Evolutionary conservation across 164 flowering plant genomes (phyloP).

Genomic region (Brasenia schreberi): DNA sequence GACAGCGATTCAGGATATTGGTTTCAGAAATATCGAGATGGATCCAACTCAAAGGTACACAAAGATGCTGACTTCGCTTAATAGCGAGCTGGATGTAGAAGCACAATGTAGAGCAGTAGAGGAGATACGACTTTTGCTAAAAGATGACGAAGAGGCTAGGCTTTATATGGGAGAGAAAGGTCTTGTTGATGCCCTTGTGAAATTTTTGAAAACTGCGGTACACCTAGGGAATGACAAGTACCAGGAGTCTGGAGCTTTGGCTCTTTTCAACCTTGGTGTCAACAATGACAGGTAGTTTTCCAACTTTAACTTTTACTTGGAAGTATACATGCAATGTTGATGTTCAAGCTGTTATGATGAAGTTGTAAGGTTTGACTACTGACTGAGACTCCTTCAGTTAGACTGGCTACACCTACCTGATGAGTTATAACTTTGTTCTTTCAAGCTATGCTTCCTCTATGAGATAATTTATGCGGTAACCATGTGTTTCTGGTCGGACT

Average conservation of each 20-base stretch:
- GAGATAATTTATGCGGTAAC: too few relatives aligned
- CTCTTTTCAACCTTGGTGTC: slow-evolving; percentile 95
- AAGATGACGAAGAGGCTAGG: slow-evolving; percentile 92
- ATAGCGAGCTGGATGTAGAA: slow-evolving; percentile 29
- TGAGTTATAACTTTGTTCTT: too few relatives aligned
- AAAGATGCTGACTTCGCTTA: slow-evolving; percentile 34
- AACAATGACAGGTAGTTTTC: slow-evolving; percentile 73
- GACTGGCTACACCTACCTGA: too few relatives aligned
- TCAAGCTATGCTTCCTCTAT: too few relatives aligned
- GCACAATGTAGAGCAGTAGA: slow-evolving; percentile 58
- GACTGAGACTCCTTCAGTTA: too few relatives aligned
- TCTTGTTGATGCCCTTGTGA: slow-evolving; percentile 67
- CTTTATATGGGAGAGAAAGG: slow-evolving; percentile 86
- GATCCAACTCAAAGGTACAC: slow-evolving; percentile 35
- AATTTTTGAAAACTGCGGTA: slow-evolving; percentile 48
- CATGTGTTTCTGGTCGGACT: too few relatives aligned
- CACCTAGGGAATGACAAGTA: slow-evolving; percentile 35
- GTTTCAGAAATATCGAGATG: slow-evolving; percentile 7
- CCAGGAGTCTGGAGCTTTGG: slow-evolving; percentile 87
- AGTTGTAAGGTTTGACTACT: too few relatives aligned
- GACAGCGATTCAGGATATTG: background rate
- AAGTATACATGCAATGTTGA: too few relatives aligned
- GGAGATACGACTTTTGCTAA: slow-evolving; percentile 53
- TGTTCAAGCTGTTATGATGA: too few relatives aligned
- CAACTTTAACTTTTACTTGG: too few relatives aligned